Base-by-base conservation (phyloP, 345 rosid species). In the Ailanthus altissimus region DNA sequence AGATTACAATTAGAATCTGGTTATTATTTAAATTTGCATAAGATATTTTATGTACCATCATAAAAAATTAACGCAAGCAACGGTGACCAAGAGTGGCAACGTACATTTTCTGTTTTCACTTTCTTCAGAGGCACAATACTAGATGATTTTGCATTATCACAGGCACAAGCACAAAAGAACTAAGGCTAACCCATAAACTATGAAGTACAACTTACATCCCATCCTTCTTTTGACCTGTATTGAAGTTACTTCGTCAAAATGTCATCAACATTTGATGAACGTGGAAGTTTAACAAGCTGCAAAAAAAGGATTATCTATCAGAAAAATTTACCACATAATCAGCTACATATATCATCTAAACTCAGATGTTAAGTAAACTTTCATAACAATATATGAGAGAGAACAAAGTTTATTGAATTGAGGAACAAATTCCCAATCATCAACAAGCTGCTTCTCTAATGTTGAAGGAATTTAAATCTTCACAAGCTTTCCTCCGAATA, bases 221-320 rank as follows among this genome's bases (percentile, higher is more conserved):
- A 77, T 93, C 98, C 82, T 96, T 93, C 87, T 93, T n/a, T 96
- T 78, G 92, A 89, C 81, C 85, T 87, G 90, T 91, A 83, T 46
- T 93, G 97, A 23, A 92, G 92, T 85, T 91, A 93, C 80, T 89
- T 93, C 5, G 94, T 77, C 82, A 96, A 83, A 78, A 96, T 88
- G 66, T 94, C 97, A 85, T 96, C 98, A 42, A 96, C 90, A 78
- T 58, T 96, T 26, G 98, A 97, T 9, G 92, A 86, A 8, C 98
- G 89, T 4, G 99, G 99, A 86, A 96, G 97, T 85, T 90, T 94
- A 81, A 96, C 88, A 82, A 93, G 90, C 99, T 96, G 89, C 85
- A 84, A 60, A 71, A 51, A 72, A 81, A 43, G 57, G 15, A 74
- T 64, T n/a, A 26, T 12, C 66, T 66, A 59, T 18, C 63, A 46